Evolutionary conservation across 2,329 filamentous ascomycete species (phyloP).

Genomic region (Colletotrichum tropicicola): DNA sequence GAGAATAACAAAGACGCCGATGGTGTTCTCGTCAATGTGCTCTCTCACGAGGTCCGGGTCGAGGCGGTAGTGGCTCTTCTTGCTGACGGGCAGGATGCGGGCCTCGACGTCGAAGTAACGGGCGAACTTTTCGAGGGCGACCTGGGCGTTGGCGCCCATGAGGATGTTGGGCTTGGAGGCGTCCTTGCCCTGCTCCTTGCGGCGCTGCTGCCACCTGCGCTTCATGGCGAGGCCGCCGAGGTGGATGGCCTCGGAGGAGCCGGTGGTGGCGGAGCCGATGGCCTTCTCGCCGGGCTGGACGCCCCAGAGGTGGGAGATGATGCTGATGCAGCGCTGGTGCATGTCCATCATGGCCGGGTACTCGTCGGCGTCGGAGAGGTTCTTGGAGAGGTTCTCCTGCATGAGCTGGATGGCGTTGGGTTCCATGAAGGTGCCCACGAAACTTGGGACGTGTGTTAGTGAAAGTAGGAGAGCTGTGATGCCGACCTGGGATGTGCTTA

Average conservation of each 20-base stretch:
- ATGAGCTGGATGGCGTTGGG: conserved; percentile 71
- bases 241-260: conserved; percentile 76
- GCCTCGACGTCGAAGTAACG: conserved; percentile 79
- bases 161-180: conserved; percentile 74
- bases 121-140: conserved; percentile 77
- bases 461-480: neutral
- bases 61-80: conserved; percentile 67
- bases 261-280: conserved; percentile 75
- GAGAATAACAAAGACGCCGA: conserved; percentile 78
- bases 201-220: conserved; percentile 75
- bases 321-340: conserved; percentile 74
- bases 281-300: conserved; percentile 69
- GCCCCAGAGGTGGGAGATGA: conserved; percentile 74
- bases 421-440: conserved; percentile 79
- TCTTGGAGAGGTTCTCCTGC: conserved; percentile 75
- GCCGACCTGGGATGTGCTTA: conserved; percentile 36
- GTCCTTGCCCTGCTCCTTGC: conserved; percentile 68
- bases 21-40: conserved; percentile 79
- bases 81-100: conserved; percentile 69
- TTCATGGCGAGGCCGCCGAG: conserved; percentile 79
- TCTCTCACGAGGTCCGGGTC: conserved; percentile 71
- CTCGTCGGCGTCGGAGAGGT: conserved; percentile 76
- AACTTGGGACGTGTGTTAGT: conserved; percentile 52
- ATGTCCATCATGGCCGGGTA: conserved; percentile 67
- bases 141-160: conserved; percentile 79